These are phyloP conservation scores for Yamagishiella unicocca DNA, from an alignment of 139 green algal genomes.

Conservation along the genomic window DNA sequence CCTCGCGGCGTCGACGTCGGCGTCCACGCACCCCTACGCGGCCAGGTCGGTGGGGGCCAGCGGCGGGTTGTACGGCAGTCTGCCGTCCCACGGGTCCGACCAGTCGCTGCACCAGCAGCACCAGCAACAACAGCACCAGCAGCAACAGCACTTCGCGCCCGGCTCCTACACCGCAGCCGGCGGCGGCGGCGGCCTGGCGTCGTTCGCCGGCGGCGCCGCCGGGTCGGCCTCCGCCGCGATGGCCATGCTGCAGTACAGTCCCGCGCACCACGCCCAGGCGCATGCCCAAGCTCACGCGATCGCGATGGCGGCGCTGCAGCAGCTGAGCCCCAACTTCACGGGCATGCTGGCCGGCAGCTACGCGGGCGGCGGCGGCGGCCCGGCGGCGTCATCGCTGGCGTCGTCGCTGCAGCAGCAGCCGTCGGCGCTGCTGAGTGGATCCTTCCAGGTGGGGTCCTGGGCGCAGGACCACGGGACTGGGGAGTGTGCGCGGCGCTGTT, in stretches of 20 bases:
- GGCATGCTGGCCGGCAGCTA: slow-evolving; percentile 39
- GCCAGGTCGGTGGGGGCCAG: background rate
- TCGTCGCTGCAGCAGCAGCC: slow-evolving; percentile 1
- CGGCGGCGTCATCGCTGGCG: background rate
- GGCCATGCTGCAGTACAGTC: slow-evolving; percentile 50
- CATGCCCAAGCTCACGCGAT: slow-evolving; percentile 69
- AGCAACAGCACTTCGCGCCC: slow-evolving; percentile 5
- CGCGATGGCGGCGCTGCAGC: slow-evolving; percentile 68
- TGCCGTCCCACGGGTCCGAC: background rate
- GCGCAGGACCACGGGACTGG: too few relatives aligned
- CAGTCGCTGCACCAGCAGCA: slow-evolving; percentile 12
- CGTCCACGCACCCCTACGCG: background rate
- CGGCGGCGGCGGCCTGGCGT: background rate
- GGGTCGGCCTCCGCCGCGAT: slow-evolving; percentile 19
- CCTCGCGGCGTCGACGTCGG: background rate
- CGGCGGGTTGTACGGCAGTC: background rate
- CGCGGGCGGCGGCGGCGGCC: background rate
- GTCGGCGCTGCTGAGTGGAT: slow-evolving; percentile 18
- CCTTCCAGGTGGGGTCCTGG: slow-evolving; percentile 25
- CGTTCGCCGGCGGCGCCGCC: background rate
- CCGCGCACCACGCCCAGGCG: slow-evolving; percentile 43
- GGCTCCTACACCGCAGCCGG: background rate
- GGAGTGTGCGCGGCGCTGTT: too few relatives aligned
- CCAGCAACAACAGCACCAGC: slow-evolving; percentile 5
- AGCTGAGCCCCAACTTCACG: slow-evolving; percentile 56